Conservation (phyloP, 2,329 filamentous ascomycete genomes). For the Nemania diffusa region DNA sequence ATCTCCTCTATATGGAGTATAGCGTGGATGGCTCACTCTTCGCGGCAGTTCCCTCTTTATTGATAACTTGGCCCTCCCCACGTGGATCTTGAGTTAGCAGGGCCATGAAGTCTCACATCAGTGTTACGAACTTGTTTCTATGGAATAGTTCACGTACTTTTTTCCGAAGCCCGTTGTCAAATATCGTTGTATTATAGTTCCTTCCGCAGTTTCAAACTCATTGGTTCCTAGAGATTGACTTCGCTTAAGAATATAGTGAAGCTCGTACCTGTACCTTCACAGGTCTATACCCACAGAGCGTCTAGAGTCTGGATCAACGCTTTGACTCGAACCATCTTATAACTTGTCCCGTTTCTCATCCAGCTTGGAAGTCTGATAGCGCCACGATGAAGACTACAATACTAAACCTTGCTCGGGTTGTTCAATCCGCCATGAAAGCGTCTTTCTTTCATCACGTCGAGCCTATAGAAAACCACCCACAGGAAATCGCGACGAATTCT, state of each 20-base stretch:
- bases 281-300: constrained; percentile 23
- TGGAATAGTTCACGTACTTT: neutral
- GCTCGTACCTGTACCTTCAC: neutral
- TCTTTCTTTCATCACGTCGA: constrained; percentile 33
- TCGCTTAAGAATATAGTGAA: neutral
- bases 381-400: constrained; percentile 36
- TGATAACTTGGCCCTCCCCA: constrained; percentile 33
- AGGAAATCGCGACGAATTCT: constrained; percentile 10
- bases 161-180: neutral
- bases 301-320: constrained; percentile 24
- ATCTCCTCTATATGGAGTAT: constrained; percentile 9
- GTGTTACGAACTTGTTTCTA: constrained; percentile 1
- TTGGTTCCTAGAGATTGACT: neutral
- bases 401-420: constrained; percentile 32
- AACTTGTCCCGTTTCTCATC: constrained; percentile 7
- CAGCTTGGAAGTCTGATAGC: neutral
- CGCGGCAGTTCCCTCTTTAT: constrained; percentile 15
- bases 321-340: constrained; percentile 25
- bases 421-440: constrained; percentile 33
- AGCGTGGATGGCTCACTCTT: constrained; percentile 19
- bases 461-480: neutral
- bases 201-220: neutral
- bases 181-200: neutral
- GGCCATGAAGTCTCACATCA: constrained; percentile 14
- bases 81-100: constrained; percentile 17